A percentile compares a stretch with the other conserved stretches of the same genome.
Conservation (phyloP, 2,329 filamentous ascomycete genomes). For the Monilinia polystroma region DNA sequence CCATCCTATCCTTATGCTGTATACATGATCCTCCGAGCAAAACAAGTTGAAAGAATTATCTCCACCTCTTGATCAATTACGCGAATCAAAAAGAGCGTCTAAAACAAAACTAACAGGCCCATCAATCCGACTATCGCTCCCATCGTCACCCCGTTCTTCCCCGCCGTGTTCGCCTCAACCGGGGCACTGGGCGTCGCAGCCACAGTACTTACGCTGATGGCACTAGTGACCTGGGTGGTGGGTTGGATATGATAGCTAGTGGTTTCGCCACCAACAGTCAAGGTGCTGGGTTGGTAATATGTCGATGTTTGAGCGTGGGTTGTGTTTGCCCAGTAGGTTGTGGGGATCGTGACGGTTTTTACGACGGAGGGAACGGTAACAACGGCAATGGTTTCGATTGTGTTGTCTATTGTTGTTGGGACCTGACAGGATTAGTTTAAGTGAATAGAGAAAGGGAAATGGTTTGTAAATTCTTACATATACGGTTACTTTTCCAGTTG, state of each 20-base stretch:
- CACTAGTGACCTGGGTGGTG: constrained; percentile 20
- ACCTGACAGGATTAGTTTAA: constrained; percentile 27
- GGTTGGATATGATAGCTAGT: constrained; percentile 14
- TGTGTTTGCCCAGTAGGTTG: constrained; percentile 6
- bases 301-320: not conserved
- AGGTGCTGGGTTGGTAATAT: not conserved
- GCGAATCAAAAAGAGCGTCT: not conserved
- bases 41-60: too few species aligned
- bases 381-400: constrained; percentile 30
- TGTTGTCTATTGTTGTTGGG: constrained; percentile 28
- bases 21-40: not conserved
- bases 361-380: constrained; percentile 33
- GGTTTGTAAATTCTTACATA: not conserved
- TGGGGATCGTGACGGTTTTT: constrained; percentile 28
- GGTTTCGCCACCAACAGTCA: not conserved
- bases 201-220: constrained; percentile 12
- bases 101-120: constrained; percentile 34
- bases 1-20: not conserved
- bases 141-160: constrained; percentile 33
- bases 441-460: too few species aligned
- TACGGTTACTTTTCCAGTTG: constrained; percentile 33
- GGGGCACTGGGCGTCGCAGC: constrained; percentile 26
- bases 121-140: constrained; percentile 35
- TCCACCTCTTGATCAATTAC: too few species aligned
- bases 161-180: constrained; percentile 31